Conservation (phyloP, 1,284 basidiomycete genomes). For the Inonotus obliquus region DNA sequence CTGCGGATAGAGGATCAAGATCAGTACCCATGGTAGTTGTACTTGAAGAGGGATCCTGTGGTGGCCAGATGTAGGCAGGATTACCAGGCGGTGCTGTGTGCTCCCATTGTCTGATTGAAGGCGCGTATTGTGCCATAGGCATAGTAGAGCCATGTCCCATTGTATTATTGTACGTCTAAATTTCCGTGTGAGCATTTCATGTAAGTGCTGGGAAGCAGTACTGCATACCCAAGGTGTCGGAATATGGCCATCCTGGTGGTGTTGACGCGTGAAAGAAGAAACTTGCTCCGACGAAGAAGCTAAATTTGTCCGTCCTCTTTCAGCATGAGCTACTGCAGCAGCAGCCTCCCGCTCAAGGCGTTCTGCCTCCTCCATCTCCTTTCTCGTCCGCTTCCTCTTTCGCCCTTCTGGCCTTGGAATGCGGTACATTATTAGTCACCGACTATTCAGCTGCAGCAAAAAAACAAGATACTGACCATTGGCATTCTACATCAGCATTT, state of each 20-base stretch:
- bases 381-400: constrained; percentile 31
- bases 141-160: background rate
- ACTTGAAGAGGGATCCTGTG: constrained; percentile 4
- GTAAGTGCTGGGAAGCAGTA: too few species aligned
- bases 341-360: constrained; percentile 21
- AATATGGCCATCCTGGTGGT: background rate
- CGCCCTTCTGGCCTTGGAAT: constrained; percentile 27
- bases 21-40: background rate
- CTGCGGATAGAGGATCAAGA: background rate
- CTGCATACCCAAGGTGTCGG: background rate
- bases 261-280: background rate
- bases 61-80: constrained; percentile 7
- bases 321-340: constrained; percentile 8
- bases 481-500: constrained; percentile 30
- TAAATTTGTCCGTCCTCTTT: constrained; percentile 1
- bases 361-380: constrained; percentile 37
- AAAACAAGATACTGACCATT: constrained; percentile 23
- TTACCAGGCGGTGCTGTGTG: background rate
- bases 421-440: background rate
- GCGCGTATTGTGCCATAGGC: background rate
- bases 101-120: background rate
- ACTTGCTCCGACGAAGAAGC: background rate
- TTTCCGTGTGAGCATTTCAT: background rate
- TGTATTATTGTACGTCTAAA: background rate
- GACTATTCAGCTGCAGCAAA: background rate